phyloP scores from a whole-genome alignment of 306 rosid genomes.

The Hippophae gyantsensis region DNA sequence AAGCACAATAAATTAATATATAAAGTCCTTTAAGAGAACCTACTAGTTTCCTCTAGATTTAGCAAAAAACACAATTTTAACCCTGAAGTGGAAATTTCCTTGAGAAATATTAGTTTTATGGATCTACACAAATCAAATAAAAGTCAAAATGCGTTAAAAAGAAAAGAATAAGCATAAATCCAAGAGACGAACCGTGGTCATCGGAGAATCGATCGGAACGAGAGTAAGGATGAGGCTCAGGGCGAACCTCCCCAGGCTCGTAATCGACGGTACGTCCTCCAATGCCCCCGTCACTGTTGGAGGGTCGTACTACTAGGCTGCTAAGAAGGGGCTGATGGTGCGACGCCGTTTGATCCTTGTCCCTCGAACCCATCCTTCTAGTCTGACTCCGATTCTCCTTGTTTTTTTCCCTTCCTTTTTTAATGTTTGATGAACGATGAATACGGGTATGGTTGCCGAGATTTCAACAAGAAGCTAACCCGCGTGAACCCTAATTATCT shows the following conservation, averaged over 20 bases:
- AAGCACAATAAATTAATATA: no score
- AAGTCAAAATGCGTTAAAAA: neutral
- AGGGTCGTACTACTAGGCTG: slow-evolving; percentile 50
- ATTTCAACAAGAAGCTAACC: slow-evolving; percentile 4
- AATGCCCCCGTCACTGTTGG: slow-evolving; percentile 35
- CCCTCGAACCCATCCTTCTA: slow-evolving; percentile 37
- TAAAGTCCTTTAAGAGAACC: no score
- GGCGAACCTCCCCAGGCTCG: slow-evolving; percentile 48
- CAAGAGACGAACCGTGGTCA: slow-evolving; percentile 34
- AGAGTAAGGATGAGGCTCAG: slow-evolving; percentile 36
- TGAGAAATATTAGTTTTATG: neutral
- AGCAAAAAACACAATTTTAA: no score
- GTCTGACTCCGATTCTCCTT: neutral
- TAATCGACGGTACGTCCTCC: slow-evolving; percentile 38
- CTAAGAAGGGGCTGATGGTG: slow-evolving; percentile 48
- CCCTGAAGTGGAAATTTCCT: neutral
- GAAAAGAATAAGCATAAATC: neutral
- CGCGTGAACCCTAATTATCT: slow-evolving; percentile 22
- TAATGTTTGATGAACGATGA: neutral
- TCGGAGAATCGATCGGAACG: slow-evolving; percentile 36
- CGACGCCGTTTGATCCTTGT: slow-evolving; percentile 32
- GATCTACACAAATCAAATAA: slow-evolving; percentile 5
- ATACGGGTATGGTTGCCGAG: slow-evolving; percentile 11
- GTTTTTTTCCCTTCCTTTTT: neutral
- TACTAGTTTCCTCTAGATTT: no score